A percentile compares a stretch with the other conserved stretches of the same genome.
Conservation (phyloP, 2,329 filamentous ascomycete species). For the Calonectria pseudoreteaudii region DNA sequence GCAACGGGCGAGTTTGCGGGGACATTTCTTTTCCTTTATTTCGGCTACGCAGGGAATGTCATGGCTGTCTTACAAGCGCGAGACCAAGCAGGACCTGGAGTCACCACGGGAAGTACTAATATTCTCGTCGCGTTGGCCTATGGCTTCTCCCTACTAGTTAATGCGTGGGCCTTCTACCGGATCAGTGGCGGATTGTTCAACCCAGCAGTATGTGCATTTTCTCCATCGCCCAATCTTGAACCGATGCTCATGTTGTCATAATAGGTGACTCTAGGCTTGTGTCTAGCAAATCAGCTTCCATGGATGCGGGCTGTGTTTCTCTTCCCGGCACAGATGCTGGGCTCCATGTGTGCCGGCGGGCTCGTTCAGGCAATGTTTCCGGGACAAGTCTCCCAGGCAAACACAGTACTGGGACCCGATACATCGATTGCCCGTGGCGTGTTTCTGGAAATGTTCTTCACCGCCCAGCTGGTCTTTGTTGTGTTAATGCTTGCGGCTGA, state of each 20-base stretch:
- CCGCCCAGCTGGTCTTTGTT: slow-evolving; percentile 68
- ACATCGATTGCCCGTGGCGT: slow-evolving; percentile 65
- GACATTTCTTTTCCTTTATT: not conserved
- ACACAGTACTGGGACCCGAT: slow-evolving; percentile 59
- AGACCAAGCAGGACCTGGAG: not conserved
- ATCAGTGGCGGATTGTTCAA: not conserved
- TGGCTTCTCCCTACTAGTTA: not conserved
- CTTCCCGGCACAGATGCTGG: slow-evolving; percentile 66
- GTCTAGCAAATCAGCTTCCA: slow-evolving; percentile 31
- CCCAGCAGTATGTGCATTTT: not conserved
- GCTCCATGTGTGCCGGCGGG: slow-evolving; percentile 65
- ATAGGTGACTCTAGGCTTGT: slow-evolving; percentile 37
- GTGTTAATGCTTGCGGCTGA: slow-evolving; percentile 76
- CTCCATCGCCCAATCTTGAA: not conserved
- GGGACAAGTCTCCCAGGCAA: slow-evolving; percentile 62
- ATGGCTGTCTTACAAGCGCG: not conserved
- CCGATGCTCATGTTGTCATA: not conserved
- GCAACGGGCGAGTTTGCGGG: not conserved
- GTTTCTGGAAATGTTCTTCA: slow-evolving; percentile 74
- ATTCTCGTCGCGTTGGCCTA: not conserved
- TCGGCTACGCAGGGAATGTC: not conserved
- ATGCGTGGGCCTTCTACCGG: not conserved
- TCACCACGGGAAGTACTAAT: not conserved
- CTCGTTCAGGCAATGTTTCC: slow-evolving; percentile 68
- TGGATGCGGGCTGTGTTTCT: slow-evolving; percentile 50